Conservation (phyloP, 2,329 filamentous ascomycete species). For the Ascochyta rabiei region DNA sequence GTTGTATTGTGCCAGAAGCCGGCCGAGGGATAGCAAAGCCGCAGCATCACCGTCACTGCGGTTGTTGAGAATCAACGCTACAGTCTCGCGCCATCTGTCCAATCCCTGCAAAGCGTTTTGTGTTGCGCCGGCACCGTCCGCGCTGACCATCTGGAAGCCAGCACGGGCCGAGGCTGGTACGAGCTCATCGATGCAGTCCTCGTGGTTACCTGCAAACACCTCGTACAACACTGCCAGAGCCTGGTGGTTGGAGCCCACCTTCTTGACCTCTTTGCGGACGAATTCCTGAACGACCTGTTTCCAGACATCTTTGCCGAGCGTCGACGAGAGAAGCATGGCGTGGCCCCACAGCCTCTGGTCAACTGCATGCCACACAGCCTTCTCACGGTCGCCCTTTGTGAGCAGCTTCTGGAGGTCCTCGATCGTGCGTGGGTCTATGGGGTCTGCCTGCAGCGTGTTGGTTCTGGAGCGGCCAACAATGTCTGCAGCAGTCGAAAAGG, state of each 20-base stretch:
- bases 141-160: constrained; percentile 86
- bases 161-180: constrained; percentile 91
- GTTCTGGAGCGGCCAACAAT: constrained; percentile 43
- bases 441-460: constrained; percentile 60
- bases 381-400: constrained; percentile 81
- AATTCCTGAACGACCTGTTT: constrained; percentile 96
- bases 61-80: constrained; percentile 86
- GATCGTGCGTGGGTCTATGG: constrained; percentile 71
- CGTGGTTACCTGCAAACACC: constrained; percentile 89
- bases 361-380: constrained; percentile 90
- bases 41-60: constrained; percentile 78
- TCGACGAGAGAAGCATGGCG: constrained; percentile 88
- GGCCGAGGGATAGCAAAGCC: constrained; percentile 80
- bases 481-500: constrained; percentile 45
- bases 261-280: constrained; percentile 91
- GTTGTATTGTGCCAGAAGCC: constrained; percentile 81
- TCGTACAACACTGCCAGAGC: constrained; percentile 91
- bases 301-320: constrained; percentile 75
- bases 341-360: constrained; percentile 96
- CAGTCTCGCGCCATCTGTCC: constrained; percentile 91
- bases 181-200: constrained; percentile 94
- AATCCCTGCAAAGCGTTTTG: constrained; percentile 82
- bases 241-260: constrained; percentile 77
- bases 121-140: constrained; percentile 63
- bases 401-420: constrained; percentile 76